Conservation (phyloP, 1,139 yeast genomes). For the Nakaseomyces sp. region DNA sequence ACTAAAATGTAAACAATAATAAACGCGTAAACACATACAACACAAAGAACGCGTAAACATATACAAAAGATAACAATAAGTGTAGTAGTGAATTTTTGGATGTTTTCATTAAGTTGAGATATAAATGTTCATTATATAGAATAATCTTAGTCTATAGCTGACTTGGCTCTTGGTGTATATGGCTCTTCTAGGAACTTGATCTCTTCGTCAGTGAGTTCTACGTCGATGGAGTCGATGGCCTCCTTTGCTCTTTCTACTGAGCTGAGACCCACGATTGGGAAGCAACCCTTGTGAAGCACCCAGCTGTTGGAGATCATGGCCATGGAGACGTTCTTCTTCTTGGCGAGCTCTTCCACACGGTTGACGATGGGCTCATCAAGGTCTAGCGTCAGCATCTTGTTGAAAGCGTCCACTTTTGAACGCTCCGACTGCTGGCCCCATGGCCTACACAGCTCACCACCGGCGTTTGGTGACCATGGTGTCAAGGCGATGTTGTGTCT, state of each 20-base stretch:
- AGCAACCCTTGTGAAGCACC: slow-evolving; percentile 41
- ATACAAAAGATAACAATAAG: too few relatives aligned
- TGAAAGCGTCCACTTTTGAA: slow-evolving; percentile 13
- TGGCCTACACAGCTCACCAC: slow-evolving; percentile 41
- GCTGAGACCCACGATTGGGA: slow-evolving; percentile 48
- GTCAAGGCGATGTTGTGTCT: slow-evolving; percentile 36
- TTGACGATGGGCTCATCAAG: slow-evolving; percentile 32
- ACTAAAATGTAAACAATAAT: slow-evolving; percentile 4
- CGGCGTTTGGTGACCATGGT: slow-evolving; percentile 44
- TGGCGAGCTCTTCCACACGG: slow-evolving; percentile 46
- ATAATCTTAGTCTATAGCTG: neutral
- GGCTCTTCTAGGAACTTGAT: slow-evolving; percentile 41
- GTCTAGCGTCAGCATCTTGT: slow-evolving; percentile 11
- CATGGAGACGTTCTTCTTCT: slow-evolving; percentile 39
- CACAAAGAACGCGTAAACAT: too few relatives aligned
- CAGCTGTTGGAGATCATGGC: slow-evolving; percentile 48
- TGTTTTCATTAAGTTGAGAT: too few relatives aligned
- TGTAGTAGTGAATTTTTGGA: too few relatives aligned
- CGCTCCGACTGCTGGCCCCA: slow-evolving; percentile 12
- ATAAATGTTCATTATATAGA: neutral
- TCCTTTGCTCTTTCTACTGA: slow-evolving; percentile 44
- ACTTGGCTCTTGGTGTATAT: slow-evolving; percentile 31
- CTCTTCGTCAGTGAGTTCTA: slow-evolving; percentile 40
- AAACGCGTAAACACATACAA: too few relatives aligned
- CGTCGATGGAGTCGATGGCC: slow-evolving; percentile 37